These are phyloP conservation scores for Penicillium sclerotigenum DNA, from an alignment of 2,329 filamentous ascomycete species.

Conservation along the genomic window DNA sequence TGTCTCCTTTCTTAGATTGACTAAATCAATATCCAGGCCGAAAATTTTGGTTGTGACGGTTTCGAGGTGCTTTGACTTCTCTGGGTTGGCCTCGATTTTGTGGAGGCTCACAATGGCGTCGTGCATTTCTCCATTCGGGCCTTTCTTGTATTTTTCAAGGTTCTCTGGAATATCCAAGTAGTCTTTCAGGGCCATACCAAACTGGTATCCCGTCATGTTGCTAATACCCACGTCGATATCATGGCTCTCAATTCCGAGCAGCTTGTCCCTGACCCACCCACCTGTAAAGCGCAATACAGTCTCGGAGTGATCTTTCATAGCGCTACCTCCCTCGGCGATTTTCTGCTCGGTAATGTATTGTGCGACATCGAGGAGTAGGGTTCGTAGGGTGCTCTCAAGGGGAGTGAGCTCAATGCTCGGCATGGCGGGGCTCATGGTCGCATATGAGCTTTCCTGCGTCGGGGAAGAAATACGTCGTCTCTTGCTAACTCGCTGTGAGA, in stretches of 20 bases:
- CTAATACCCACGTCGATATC: slow-evolving; percentile 51
- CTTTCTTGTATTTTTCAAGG: slow-evolving; percentile 45
- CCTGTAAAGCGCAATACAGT: slow-evolving; percentile 49
- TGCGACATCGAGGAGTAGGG: slow-evolving; percentile 80
- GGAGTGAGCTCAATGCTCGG: slow-evolving; percentile 59
- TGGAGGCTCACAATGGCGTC: slow-evolving; percentile 72
- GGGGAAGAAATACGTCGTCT: slow-evolving; percentile 32
- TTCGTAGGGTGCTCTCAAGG: slow-evolving; percentile 68
- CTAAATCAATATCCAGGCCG: slow-evolving; percentile 85
- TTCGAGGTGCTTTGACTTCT: slow-evolving; percentile 94
- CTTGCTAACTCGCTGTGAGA: slow-evolving; percentile 30
- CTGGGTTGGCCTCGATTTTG: slow-evolving; percentile 86
- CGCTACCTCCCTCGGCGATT: slow-evolving; percentile 41
- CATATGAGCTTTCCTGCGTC: slow-evolving; percentile 19
- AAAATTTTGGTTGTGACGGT: slow-evolving; percentile 84
- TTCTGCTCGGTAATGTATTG: slow-evolving; percentile 53
- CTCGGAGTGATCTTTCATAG: slow-evolving; percentile 15
- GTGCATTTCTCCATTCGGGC: slow-evolving; percentile 50
- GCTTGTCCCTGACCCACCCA: slow-evolving; percentile 51
- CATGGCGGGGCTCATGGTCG: slow-evolving; percentile 26
- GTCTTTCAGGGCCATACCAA: slow-evolving; percentile 44
- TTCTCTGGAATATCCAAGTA: slow-evolving; percentile 42
- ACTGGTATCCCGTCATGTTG: slow-evolving; percentile 50
- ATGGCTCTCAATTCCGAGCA: slow-evolving; percentile 46
- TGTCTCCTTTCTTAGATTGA: slow-evolving; percentile 88